Base-by-base conservation (phyloP, 176 grass and related monocot genomes). In the Eleusine indica region DNA sequence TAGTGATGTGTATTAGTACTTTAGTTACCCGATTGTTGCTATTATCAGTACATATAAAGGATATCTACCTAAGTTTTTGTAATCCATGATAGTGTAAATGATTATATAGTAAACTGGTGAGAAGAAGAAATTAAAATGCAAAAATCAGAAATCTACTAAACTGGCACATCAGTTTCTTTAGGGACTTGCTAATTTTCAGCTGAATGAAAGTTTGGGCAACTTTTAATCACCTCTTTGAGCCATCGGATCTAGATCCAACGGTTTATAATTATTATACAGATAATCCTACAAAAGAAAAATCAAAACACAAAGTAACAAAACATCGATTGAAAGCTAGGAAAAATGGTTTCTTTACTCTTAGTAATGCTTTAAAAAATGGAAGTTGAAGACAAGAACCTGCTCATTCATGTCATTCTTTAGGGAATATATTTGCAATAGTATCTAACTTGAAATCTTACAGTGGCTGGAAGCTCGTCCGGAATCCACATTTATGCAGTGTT, bases 401-500 rank as follows among this genome's bases (percentile, higher is more conserved):
- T 48, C 6, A 10, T 47, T 74, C 16, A 22, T 61, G 64, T 4
- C 47, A 58, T 56, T 43, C 37, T 29, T 77, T 32, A 2, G 48
- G 49, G 49, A 73, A 74, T 57, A 37, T 62, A 74, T 70, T 74
- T 83, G n/a, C 49, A 68, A 63, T 66, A 61, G 10, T 19, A 48
- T 53, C 42, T 84, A 61, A 88, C 65, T 71, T 75, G 10, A 38
- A 82, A 76, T 25, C 17, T 83, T 93, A 48, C 96, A 98, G 96
- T 98, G 96, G 89, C 93, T 77, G 96, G 96, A 89, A 91, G 82
- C 49, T 86, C 88, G 48, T 77, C 69, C 25, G 89, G 87, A 56
- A 87, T 98, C 70, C 79, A 85, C 83, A 94, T 96, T 86, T 89
- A 86, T 85, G 89, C 89, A 19, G 90, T 94, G 46, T 98, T 98